Conservation (phyloP, 192 early-diverging fungal species). For the Rhizophlyctis rosea region DNA sequence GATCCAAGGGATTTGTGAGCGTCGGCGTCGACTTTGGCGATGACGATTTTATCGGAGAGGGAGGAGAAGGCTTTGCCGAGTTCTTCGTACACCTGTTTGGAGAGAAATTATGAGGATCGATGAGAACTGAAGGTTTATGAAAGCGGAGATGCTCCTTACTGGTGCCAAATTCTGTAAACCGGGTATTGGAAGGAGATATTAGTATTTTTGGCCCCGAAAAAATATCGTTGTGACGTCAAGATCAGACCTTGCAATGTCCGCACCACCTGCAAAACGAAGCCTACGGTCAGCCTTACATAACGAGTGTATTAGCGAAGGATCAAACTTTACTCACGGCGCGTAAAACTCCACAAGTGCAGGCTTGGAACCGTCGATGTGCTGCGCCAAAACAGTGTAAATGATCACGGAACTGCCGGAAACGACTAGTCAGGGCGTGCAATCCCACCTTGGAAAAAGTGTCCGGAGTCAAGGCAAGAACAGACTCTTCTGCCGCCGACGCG, state of each 20-base stretch:
- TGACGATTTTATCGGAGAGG: conserved; percentile 71
- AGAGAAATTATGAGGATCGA: background rate
- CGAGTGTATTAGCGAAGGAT: background rate
- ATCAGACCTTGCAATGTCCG: conserved; percentile 70
- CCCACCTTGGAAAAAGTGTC: conserved; percentile 58
- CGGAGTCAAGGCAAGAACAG: conserved; percentile 53
- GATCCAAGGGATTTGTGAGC: conserved; percentile 76
- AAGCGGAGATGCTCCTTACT: background rate
- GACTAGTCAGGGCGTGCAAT: background rate
- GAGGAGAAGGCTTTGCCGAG: conserved; percentile 74
- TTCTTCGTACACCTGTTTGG: conserved; percentile 65
- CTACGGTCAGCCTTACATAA: background rate
- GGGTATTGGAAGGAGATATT: no score
- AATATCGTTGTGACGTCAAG: no score
- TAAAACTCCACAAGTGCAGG: conserved; percentile 84
- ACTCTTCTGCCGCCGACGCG: no score
- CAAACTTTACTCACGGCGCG: conserved; percentile 59
- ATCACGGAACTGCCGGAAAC: background rate
- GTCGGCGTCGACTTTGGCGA: conserved; percentile 80
- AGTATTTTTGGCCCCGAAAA: no score
- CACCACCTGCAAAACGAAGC: conserved; percentile 45
- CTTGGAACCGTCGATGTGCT: conserved; percentile 65
- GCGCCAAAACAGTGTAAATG: background rate
- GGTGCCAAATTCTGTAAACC: background rate
- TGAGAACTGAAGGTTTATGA: background rate